Evolutionary conservation across 352 stramenopile species (phyloP), one percentile per base, ranked within the genome.

Genomic region (Globisporangium spiculum): DNA sequence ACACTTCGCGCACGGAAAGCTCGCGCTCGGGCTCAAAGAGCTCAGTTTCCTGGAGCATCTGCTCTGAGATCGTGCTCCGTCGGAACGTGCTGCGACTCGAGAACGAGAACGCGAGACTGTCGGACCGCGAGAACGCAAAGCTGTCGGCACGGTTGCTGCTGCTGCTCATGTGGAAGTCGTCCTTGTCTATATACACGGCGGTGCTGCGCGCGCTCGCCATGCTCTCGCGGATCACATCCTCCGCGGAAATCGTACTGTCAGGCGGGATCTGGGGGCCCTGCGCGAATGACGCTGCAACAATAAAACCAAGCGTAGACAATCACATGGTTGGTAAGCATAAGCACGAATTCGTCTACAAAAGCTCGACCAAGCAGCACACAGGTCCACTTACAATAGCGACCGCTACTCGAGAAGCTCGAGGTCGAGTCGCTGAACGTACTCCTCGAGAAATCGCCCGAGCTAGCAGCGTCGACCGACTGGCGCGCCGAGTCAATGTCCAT

Each of bases 151-250:
- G 66, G 67, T 16, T 67, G 66, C 46, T 66, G 3, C 44, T 52
- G 36, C 64, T 27, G 56, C 48, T 55, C 66, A 67, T 63, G 67
- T 81, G 72, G 71, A 89, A 88, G 18, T 93, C 84, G 48, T 91
- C 83, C 27, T 83, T 81, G 66, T 95, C 86, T 4, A 79, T 87
- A 74, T 92, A 90, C 54, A 88, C 61, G 36, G 84, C 84, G 44
- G 82, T 92, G 74, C 81, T 84, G 34, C 88, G 77, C 27, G 83
- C 82, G 67, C 88, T 96, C 18, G 87, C 88, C 71, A 93, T 82
- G 67, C 84, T 93, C 59, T 94, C 88, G 48, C 88, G 81, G 65
- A 96, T 94, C 61, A 96, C 86, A 70, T 96, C 88, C 69, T 96
- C 86, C 3, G 88, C 86, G 14, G 85, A 93, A 66, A 96, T 93